These are phyloP conservation scores for Metschnikowia vanudenii DNA, from an alignment of 805 yeast species.

Conservation along the genomic window DNA sequence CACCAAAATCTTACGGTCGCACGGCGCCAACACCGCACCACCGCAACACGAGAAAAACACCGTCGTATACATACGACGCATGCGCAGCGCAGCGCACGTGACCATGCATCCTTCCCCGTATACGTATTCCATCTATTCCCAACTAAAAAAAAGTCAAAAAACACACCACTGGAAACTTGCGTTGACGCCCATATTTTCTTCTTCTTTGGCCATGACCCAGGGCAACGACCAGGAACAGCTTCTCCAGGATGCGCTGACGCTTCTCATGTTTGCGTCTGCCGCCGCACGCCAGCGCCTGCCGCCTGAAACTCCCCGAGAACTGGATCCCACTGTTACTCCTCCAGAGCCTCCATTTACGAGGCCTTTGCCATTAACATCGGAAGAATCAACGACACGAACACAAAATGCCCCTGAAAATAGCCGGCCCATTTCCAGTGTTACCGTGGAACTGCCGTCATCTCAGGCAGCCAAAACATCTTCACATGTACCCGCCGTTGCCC, in stretches of 20 bases:
- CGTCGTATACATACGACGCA: background rate
- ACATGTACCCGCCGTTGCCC: background rate
- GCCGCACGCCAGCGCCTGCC: conserved; percentile 43
- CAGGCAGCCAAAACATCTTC: too few relatives aligned
- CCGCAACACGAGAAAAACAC: background rate
- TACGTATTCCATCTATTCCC: background rate
- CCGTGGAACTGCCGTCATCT: too few relatives aligned
- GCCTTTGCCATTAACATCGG: too few relatives aligned
- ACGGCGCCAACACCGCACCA: too few relatives aligned
- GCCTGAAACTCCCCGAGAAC: background rate
- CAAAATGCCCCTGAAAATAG: too few relatives aligned
- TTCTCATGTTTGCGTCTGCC: conserved; percentile 59
- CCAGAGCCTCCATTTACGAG: background rate
- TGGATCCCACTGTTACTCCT: background rate
- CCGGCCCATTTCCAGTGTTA: too few relatives aligned
- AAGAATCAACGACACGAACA: too few relatives aligned
- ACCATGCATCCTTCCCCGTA: background rate
- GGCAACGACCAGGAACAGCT: conserved; percentile 38
- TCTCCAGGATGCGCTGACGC: conserved; percentile 60
- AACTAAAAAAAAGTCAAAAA: background rate
- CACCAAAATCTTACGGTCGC: too few relatives aligned
- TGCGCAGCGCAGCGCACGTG: background rate
- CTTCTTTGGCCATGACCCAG: conserved; percentile 10
- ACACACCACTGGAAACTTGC: background rate
- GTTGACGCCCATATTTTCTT: too few relatives aligned